phyloP scores from a whole-genome alignment of 192 early-diverging fungal species.

The Backusella luteola region DNA sequence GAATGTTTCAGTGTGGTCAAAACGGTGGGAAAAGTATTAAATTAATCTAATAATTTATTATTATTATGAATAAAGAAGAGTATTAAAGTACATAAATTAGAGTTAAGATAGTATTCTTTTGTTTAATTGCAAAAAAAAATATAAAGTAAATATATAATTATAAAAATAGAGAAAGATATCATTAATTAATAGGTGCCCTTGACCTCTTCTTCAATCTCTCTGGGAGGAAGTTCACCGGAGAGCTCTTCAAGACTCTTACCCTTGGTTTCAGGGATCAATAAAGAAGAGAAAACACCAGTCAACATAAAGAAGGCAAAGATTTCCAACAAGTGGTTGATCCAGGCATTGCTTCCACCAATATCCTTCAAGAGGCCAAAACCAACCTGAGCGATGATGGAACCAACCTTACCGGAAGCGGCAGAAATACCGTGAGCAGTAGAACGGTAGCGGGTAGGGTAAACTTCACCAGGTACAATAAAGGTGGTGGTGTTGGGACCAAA shows the following conservation, averaged over 20 bases:
- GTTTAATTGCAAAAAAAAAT: background rate
- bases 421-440: conserved; percentile 81
- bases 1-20: too few relatives aligned
- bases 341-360: conserved; percentile 61
- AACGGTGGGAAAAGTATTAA: background rate
- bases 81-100: background rate
- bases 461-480: conserved; percentile 81
- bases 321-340: conserved; percentile 59
- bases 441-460: conserved; percentile 80
- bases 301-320: conserved; percentile 80
- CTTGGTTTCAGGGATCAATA: conserved; percentile 77
- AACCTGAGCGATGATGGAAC: conserved; percentile 73
- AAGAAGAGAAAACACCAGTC: conserved; percentile 61
- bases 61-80: background rate
- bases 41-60: background rate
- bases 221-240: conserved; percentile 35
- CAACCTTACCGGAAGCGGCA: conserved; percentile 77
- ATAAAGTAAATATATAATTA: background rate
- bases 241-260: conserved; percentile 77
- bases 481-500: conserved; percentile 96
- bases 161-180: background rate
- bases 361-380: conserved; percentile 72
- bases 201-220: background rate
- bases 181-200: conserved; percentile 13
- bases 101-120: background rate